Base-by-base conservation (phyloP, 345 rosid species). In the Isatis tinctoria region DNA sequence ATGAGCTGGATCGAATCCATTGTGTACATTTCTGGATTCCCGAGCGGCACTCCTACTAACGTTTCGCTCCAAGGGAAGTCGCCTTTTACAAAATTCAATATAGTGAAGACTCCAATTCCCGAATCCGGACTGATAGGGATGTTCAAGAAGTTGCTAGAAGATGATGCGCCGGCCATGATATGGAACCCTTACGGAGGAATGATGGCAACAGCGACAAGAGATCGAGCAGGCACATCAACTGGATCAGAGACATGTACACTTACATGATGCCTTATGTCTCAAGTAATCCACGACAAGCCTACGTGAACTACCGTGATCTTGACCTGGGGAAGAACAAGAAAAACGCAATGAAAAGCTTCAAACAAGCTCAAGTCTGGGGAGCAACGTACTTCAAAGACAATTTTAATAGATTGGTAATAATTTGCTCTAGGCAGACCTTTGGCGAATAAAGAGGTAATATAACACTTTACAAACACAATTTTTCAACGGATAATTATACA, bases 151-250 rank as follows among this genome's bases (percentile, higher is more conserved):
- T 13, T 86, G 2, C 5, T 80, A 2, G 6, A 80, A 49, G 93
- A 81, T 27, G 89, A 85, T 0, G 6, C 5, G 0, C 85, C 93
- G 0, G 0, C 79, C 41, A 82, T 79, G 85, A 82, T 82, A 62
- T 85, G 82, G 88, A 87, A 72, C 22, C 93, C 96, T 1, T 86
- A 78, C 43, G 92, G 97, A 1, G 93, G 93, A 45, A 78, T 68
- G 86, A 86, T 84, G 92, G 70, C 74, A 75, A 81, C 2, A 80
- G 72, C 2, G 75, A 65, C 0, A 61, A 33, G 41, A 75, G 77
- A 26, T 37, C 69, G 4, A 28, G 63, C 2, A 77, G 56, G 2
- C 76, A 84, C n/a, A 49, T 88, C 11, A 71, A 76, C 0, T 74
- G 84, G 87, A 67, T 81, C 4, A 79, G 88, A 60, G 70, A 74